Conservation (phyloP, 202 grass and related monocot genomes). For the Carex sylvatica region DNA sequence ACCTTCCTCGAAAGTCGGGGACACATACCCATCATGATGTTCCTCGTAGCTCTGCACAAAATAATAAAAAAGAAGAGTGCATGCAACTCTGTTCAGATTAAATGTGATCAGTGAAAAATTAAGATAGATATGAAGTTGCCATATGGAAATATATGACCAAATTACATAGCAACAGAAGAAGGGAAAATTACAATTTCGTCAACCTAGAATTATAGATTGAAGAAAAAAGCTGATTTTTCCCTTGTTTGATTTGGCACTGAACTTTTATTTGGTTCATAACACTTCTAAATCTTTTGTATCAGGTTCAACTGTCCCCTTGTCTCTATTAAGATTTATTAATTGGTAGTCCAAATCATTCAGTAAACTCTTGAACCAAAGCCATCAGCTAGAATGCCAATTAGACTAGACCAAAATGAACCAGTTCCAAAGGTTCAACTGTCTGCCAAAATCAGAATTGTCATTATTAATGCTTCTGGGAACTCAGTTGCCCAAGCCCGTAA, state of each 20-base stretch:
- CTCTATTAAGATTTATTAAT: background rate
- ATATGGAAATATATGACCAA: background rate
- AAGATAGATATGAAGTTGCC: background rate
- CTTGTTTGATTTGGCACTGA: background rate
- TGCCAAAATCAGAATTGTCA: background rate
- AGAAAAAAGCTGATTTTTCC: background rate
- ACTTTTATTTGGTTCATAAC: background rate
- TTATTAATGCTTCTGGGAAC: background rate
- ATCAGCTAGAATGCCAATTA: background rate
- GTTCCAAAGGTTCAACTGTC: background rate
- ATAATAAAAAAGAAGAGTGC: background rate
- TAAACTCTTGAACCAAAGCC: background rate
- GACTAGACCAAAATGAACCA: background rate
- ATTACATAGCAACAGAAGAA: background rate
- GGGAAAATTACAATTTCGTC: background rate
- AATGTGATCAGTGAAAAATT: background rate
- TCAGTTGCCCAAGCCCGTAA: background rate
- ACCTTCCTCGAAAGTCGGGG: slow-evolving; percentile 72
- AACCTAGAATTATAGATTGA: background rate
- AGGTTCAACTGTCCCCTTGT: background rate
- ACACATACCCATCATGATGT: slow-evolving; percentile 71
- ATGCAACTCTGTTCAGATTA: background rate
- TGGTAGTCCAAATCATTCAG: background rate
- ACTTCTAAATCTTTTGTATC: background rate
- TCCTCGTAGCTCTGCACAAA: slow-evolving; percentile 62